Evolutionary conservation across 768 basidiomycete genomes (phyloP), one percentile per base, ranked within the genome.

Genomic region (Pulveroboletus sp.): DNA sequence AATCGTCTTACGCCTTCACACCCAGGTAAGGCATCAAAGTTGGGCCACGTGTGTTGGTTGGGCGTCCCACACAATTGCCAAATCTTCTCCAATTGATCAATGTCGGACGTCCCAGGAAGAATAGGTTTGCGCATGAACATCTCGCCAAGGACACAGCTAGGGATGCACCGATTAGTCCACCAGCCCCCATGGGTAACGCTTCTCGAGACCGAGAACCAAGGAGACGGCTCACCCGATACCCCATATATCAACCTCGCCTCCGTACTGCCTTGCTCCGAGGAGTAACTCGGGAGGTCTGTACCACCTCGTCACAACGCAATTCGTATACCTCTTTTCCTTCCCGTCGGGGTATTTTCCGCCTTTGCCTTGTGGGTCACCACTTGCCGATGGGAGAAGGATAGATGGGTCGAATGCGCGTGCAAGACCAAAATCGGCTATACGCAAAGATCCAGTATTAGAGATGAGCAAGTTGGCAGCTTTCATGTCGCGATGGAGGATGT

Each of bases 401-500:
- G 69, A 74, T 6, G 76, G 71, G 55, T 89, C 87, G 47, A 75
- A 90, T 34, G 89, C 78, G 20, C 97, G 81, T 0, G 97, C 97
- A 10, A 99, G 80, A 67, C 97, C 97, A 56, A 99, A 97, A 68
- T 99, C 97, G 5, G 94, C 97, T 50, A 99, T 87, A 59, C 85
- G 84, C 14, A 98, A 75, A 19, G 77, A 75, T 5, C 97, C 97
- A 5, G 75, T 70, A 63, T 94, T 94, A 47, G 85, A 87, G 43
- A 99, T 95, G 40, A 99, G 84, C 42, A 98, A 72, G 64, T 99
- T 99, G 29, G 97, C 97, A 5, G 97, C 90, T 65, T 99, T 99
- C 89, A 99, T 94, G 60, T 99, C 97, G 38, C 97, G 92, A 67
- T 99, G 97, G 5, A 99, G 76, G 59, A 97, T 95, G 56, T 91